A percentile compares a stretch with the other conserved stretches of the same genome.
Evolutionary conservation across 805 yeast species (phyloP).

Genomic region (Hagleromyces aurorensis): DNA sequence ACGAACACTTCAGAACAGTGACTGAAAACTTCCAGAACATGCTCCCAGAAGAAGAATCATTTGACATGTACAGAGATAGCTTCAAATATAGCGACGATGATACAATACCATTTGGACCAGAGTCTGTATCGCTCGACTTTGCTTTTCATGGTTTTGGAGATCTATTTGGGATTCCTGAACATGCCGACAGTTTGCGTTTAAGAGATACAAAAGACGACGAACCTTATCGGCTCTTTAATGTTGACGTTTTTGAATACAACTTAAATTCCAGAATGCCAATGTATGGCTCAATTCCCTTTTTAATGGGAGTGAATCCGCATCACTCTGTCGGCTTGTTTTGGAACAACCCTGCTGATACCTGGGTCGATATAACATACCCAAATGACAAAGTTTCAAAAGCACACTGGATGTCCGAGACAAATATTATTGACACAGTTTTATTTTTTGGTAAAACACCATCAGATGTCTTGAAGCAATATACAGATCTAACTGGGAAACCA

Average conservation of each 20-base stretch:
- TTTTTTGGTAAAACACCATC: slow-evolving; percentile 54
- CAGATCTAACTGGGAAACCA: slow-evolving; percentile 64
- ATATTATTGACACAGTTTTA: slow-evolving; percentile 67
- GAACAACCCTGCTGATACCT: slow-evolving; percentile 91
- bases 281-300: slow-evolving; percentile 92
- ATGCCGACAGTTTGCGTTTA: slow-evolving; percentile 71
- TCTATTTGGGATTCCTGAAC: slow-evolving; percentile 96
- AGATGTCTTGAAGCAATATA: slow-evolving; percentile 52
- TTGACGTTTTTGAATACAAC: slow-evolving; percentile 92
- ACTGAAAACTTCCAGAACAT: slow-evolving; percentile 37
- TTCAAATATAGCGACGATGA: slow-evolving; percentile 65
- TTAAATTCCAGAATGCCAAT: slow-evolving; percentile 74
- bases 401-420: slow-evolving; percentile 95
- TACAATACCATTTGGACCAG: slow-evolving; percentile 74
- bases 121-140: slow-evolving; percentile 76
- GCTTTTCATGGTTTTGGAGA: slow-evolving; percentile 50
- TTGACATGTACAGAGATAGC: slow-evolving; percentile 60
- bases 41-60: slow-evolving; percentile 52
- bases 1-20: slow-evolving; percentile 68
- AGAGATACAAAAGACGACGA: slow-evolving; percentile 55
- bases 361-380: slow-evolving; percentile 51
- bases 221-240: slow-evolving; percentile 86
- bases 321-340: slow-evolving; percentile 75
- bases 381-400: slow-evolving; percentile 34
- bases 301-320: slow-evolving; percentile 57